A percentile compares a stretch with the other conserved stretches of the same genome.
Evolutionary conservation across 352 stramenopile species (phyloP).

Genomic region (Phytophthora megakarya): DNA sequence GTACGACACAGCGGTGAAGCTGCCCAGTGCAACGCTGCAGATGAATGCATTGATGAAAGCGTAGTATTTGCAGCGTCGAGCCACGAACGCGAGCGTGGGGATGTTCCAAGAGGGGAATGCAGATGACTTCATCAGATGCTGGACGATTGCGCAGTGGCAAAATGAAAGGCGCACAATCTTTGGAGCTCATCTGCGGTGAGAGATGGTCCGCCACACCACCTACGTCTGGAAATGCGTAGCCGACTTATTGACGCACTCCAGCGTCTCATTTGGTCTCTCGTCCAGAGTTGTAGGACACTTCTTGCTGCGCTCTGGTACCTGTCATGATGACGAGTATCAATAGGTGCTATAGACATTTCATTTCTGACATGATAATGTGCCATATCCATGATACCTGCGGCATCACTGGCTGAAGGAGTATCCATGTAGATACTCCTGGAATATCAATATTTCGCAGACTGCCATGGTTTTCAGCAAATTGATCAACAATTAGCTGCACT

Average conservation of each 20-base stretch:
- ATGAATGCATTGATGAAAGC: conserved; percentile 85
- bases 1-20: conserved; percentile 28
- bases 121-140: conserved; percentile 18
- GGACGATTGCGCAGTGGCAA: conserved; percentile 25
- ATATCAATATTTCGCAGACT: not conserved
- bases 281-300: too few species aligned
- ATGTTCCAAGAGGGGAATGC: not conserved
- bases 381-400: too few species aligned
- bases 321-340: too few species aligned
- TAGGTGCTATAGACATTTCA: too few species aligned
- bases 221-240: conserved; percentile 26
- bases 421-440: too few species aligned
- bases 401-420: too few species aligned
- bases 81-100: conserved; percentile 27
- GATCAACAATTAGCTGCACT: not conserved
- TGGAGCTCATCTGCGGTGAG: not conserved
- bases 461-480: not conserved
- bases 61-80: conserved; percentile 81
- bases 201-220: conserved; percentile 8
- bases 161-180: conserved; percentile 39
- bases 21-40: conserved; percentile 50
- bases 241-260: not conserved
- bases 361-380: not conserved
- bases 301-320: too few species aligned
- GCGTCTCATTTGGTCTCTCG: too few species aligned